These are phyloP conservation scores for Neospora caninum DNA, from an alignment of 169 alveolate species.

Conservation along the genomic window DNA sequence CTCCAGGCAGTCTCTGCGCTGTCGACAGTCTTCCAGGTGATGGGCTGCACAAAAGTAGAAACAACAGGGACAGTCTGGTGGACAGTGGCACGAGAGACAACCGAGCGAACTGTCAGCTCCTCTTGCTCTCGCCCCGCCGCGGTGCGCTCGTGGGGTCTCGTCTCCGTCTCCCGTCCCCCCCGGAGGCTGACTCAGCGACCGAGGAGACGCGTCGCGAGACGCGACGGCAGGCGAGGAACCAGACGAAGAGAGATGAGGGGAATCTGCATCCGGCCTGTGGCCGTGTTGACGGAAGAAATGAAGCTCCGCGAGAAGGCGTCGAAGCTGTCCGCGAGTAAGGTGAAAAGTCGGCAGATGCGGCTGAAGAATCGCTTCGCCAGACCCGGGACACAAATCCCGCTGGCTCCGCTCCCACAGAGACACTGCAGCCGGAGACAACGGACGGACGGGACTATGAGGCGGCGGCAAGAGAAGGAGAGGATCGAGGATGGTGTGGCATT, in stretches of 20 bases:
- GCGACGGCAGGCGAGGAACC: no score
- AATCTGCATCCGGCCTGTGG: no score
- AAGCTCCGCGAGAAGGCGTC: neutral
- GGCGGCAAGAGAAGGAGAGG: conserved; percentile 36
- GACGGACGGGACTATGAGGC: neutral
- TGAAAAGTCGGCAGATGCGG: neutral
- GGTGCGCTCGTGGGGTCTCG: neutral
- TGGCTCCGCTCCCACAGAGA: no score
- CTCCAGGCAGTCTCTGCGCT: no score
- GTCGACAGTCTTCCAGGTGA: neutral
- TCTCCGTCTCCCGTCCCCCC: neutral
- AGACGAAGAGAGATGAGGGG: no score
- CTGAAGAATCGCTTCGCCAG: neutral
- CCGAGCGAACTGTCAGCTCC: neutral
- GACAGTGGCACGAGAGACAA: neutral
- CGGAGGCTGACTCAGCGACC: neutral
- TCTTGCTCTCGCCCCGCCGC: neutral
- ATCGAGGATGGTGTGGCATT: neutral
- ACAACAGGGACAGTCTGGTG: neutral
- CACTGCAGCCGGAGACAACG: neutral
- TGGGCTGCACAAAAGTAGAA: conserved; percentile 16
- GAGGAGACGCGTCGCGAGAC: no score
- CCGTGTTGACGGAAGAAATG: no score
- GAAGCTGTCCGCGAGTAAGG: neutral
- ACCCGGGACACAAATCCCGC: neutral